Evolutionary conservation across 1,284 basidiomycete genomes (phyloP).

Genomic region (Cryptococcus amylolentus): DNA sequence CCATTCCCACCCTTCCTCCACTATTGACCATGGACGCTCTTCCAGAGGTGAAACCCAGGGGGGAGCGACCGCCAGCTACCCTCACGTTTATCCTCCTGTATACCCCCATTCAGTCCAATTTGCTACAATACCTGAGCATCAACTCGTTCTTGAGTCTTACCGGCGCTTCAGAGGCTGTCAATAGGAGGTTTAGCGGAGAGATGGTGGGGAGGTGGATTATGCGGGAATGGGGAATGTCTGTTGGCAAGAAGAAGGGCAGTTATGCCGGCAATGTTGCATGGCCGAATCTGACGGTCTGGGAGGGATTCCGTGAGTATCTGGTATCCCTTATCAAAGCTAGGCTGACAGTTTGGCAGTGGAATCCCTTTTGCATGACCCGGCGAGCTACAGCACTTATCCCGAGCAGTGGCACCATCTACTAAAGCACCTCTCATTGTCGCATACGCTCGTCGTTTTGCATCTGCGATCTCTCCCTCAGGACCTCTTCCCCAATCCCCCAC

Average conservation of each 20-base stretch:
- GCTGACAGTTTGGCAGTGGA: slow-evolving; percentile 35
- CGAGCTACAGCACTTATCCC: slow-evolving; percentile 46
- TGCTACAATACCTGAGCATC: slow-evolving; percentile 41
- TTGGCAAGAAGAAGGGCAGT: slow-evolving; percentile 30
- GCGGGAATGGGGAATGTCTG: slow-evolving; percentile 41
- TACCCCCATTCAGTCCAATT: slow-evolving; percentile 32
- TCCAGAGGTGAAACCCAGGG: background rate
- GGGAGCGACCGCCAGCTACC: slow-evolving; percentile 8
- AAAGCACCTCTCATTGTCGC: slow-evolving; percentile 45
- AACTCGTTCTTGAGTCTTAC: slow-evolving; percentile 46
- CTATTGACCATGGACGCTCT: background rate
- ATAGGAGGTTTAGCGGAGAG: slow-evolving; percentile 43
- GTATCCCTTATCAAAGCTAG: background rate
- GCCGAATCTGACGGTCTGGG: slow-evolving; percentile 50
- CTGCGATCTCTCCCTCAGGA: slow-evolving; percentile 40
- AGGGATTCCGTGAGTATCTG: slow-evolving; percentile 46
- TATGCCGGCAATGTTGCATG: slow-evolving; percentile 18
- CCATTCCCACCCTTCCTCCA: background rate
- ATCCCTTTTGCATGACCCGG: slow-evolving; percentile 46
- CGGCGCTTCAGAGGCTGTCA: slow-evolving; percentile 31
- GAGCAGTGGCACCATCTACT: slow-evolving; percentile 43
- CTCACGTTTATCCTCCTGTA: slow-evolving; percentile 30
- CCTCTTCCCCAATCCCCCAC: slow-evolving; percentile 38
- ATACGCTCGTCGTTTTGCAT: slow-evolving; percentile 46
- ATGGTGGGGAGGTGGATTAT: slow-evolving; percentile 47